Evolutionary conservation across 208 protist species (phyloP), one percentile per base, ranked within the genome.

Genomic region (Wallacemonas sp.): DNA sequence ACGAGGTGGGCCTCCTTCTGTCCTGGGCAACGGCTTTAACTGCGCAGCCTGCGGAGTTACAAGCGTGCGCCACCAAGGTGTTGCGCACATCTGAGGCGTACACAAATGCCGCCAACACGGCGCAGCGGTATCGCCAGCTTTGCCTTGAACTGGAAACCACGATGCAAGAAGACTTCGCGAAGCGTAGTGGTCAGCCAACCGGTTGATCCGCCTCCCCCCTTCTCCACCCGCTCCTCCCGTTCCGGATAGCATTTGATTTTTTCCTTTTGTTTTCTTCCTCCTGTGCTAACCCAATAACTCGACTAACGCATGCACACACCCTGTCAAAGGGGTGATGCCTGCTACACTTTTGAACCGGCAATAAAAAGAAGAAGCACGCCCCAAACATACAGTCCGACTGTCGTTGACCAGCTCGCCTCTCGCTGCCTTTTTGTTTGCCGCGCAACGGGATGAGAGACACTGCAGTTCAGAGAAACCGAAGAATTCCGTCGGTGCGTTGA

Each of bases 1-100:
- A 92, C 55, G 90, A 96, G 70, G 90, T 90, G 19, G 46, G 84
- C 1, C 69, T 75, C 28, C 91, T 93, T 45, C 22, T 73, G 14
- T 22, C 54, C 17, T 84, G 71, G 72, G 59, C 70, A 27, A 65
- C 49, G 51, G 28, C n/a, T 5, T 19, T 66, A 41, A 12, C 70
- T 33, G 47, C 62, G 42, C 70, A 79, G 44, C 60, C 62, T 11
- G 27, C 39, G 1, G n/a, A 61, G 19, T 39, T 61, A 54, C 70
- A 79, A 62, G 60, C 72, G 2, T 46, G 34, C 61, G 69, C 54
- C 5, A 68, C 34, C 33, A 68, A 38, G 28, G 65, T 66, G 33
- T 51, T 24, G 42, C 66, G 66, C 14, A 51, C 30, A 11, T 27
- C 27, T 24, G 27, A 66, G 27, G 79, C 84, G 63, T 85, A 86